Conservation (phyloP, 345 rosid genomes). For the Streptanthus diversifolius region DNA sequence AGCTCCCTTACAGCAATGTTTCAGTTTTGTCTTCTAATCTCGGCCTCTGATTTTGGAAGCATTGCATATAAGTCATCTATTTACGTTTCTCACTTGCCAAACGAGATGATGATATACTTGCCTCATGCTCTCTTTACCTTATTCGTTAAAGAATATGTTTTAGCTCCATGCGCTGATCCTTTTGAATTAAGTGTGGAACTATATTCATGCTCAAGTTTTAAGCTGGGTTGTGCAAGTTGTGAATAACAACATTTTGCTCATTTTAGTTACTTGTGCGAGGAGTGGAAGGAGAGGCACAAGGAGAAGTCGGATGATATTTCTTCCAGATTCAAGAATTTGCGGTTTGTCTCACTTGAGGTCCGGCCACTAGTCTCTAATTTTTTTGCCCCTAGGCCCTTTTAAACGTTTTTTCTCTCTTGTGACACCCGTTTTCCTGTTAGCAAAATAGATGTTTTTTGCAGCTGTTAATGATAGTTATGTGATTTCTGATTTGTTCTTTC, state of each 20-base stretch:
- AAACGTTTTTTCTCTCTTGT: not conserved
- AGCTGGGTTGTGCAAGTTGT: constrained; percentile 11
- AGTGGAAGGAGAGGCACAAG: constrained; percentile 86
- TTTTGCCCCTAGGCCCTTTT: not conserved
- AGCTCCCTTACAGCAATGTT: constrained; percentile 8
- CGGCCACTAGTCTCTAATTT: constrained; percentile 13
- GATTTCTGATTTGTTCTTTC: constrained; percentile 32
- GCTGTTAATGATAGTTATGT: constrained; percentile 23
- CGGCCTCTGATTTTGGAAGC: not conserved
- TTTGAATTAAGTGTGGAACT: not conserved
- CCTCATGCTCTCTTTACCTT: not conserved
- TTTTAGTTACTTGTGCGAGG: constrained; percentile 83
- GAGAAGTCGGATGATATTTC: constrained; percentile 61
- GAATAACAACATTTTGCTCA: constrained; percentile 20
- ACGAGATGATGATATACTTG: not conserved
- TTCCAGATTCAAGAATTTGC: constrained; percentile 74
- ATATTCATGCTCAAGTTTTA: not conserved
- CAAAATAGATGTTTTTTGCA: not conserved
- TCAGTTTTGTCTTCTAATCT: constrained; percentile 2
- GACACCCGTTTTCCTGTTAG: not conserved
- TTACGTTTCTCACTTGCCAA: not conserved
- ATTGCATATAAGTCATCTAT: not conserved
- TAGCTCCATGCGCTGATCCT: constrained; percentile 10
- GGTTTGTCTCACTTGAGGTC: constrained; percentile 95
- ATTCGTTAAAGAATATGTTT: not conserved